Base-by-base conservation (phyloP, 2,329 filamentous ascomycete species). In the Blastomyces emzantsi region DNA sequence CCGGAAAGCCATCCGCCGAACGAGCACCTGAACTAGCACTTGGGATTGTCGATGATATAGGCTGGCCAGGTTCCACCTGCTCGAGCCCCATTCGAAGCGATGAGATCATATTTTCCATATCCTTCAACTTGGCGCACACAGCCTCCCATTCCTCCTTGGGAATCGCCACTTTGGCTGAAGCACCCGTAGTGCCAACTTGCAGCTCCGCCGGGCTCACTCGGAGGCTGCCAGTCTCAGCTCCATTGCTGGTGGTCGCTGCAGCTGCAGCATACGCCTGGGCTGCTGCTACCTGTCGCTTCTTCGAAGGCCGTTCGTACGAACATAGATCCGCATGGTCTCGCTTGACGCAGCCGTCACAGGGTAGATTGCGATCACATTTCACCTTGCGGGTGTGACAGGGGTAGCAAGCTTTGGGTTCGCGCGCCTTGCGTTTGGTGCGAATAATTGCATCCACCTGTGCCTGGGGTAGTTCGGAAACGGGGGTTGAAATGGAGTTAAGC, bases 341-440 rank as follows among this genome's bases (percentile, higher is more conserved):
- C 68, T 80, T 80, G 57, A 80, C 77, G 64, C 78, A 80, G 25
- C 78, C 78, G 64, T 80, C 78, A 69, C 78, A 80, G 3, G 78
- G 78, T 9, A 80, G 69, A 59, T 80, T 80, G 51, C 78, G 77
- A 68, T 80, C 78, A 68, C 78, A 80, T 71, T 80, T 80, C 51
- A 80, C 78, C 64, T 79, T 79, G n/a, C 77, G 75, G 61, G 76
- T 75, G 67, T 79, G 77, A 63, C 77, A 79, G 15, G 77, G 77
- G 64, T 79, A 79, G 66, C 77, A 79, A 56, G 77, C 77, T 71
- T 80, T 75, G 9, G 78, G 78, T 65, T 80, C 78, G 59, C 78
- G 74, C 58, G 78, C 77, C 67, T 80, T 80, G 63, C 78, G 74
- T 67, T 79, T 79, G 55, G 77, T 78, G 59, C 78, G 75, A 63